These are phyloP conservation scores for Apophysomyces variabilis DNA, from an alignment of 371 early-diverging fungal species.

Conservation along the genomic window DNA sequence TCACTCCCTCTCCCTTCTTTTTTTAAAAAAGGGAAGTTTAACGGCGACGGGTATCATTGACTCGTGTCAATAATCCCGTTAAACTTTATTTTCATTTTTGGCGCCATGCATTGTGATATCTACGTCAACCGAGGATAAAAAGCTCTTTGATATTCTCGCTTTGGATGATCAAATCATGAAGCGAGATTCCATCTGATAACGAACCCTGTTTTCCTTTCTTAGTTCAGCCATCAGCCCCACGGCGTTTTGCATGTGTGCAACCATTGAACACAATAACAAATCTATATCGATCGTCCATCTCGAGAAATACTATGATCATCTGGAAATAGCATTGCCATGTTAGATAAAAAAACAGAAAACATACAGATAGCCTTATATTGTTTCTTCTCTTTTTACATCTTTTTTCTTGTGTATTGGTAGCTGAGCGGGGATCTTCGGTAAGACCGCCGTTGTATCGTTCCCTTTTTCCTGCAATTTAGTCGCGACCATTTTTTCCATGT, in stretches of 20 bases:
- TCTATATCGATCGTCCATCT: too few species aligned
- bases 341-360: too few species aligned
- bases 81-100: too few species aligned
- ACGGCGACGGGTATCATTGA: background rate
- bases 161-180: background rate
- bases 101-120: background rate
- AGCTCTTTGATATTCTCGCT: background rate
- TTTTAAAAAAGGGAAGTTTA: too few species aligned
- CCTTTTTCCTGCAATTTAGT: background rate
- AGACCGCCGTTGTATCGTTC: constrained; percentile 4
- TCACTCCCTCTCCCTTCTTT: too few species aligned
- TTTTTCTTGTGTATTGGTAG: background rate
- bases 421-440: constrained; percentile 9
- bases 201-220: background rate
- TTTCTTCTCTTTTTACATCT: too few species aligned
- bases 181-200: constrained; percentile 3
- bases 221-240: background rate
- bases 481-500: background rate
- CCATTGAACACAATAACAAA: too few species aligned
- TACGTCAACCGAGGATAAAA: too few species aligned
- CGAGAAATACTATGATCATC: background rate
- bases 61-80: background rate
- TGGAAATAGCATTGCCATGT: background rate
- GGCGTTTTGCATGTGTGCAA: background rate
- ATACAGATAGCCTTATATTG: too few species aligned